Percentiles rank a stretch among this genome's conserved stretches.
Conservation (phyloP, 2,329 filamentous ascomycete genomes). For the Diaporthe citri region DNA sequence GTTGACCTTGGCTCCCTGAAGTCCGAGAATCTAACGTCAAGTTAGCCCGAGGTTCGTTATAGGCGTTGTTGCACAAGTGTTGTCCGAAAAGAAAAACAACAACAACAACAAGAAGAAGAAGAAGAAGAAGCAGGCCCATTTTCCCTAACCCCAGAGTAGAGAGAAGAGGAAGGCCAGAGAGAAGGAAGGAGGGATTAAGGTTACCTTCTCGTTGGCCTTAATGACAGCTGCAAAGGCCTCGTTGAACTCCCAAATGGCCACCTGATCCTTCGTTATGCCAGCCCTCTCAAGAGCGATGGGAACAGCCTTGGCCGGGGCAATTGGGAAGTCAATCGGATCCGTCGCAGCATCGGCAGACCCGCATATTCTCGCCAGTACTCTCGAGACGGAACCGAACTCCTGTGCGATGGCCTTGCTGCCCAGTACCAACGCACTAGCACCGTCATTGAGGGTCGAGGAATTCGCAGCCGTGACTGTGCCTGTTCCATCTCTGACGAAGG, state of each 20-base stretch:
- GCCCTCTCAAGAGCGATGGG: constrained; percentile 90
- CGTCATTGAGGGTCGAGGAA: constrained; percentile 94
- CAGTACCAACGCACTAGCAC: constrained; percentile 89
- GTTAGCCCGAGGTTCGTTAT: neutral
- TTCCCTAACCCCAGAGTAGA: no score
- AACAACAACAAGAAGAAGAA: no score
- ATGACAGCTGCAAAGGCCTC: constrained; percentile 97
- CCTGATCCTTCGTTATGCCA: constrained; percentile 90
- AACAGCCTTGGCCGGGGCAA: constrained; percentile 92
- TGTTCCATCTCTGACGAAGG: constrained; percentile 86
- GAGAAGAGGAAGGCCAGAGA: neutral
- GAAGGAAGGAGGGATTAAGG: constrained; percentile 10
- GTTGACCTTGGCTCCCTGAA: constrained; percentile 86
- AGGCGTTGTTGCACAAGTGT: neutral
- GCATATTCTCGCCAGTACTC: constrained; percentile 89
- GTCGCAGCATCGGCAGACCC: constrained; percentile 90
- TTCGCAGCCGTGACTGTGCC: constrained; percentile 96
- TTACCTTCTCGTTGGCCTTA: constrained; percentile 89
- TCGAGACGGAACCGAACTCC: constrained; percentile 80
- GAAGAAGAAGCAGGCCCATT: no score
- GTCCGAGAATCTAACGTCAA: constrained; percentile 76
- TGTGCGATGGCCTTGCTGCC: constrained; percentile 84
- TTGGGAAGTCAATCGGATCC: constrained; percentile 92
- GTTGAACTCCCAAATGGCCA: constrained; percentile 98
- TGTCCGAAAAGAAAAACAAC: neutral